Base-by-base conservation (phyloP, 371 early-diverging fungal species). In the Apophysomyces trapeziformis region DNA sequence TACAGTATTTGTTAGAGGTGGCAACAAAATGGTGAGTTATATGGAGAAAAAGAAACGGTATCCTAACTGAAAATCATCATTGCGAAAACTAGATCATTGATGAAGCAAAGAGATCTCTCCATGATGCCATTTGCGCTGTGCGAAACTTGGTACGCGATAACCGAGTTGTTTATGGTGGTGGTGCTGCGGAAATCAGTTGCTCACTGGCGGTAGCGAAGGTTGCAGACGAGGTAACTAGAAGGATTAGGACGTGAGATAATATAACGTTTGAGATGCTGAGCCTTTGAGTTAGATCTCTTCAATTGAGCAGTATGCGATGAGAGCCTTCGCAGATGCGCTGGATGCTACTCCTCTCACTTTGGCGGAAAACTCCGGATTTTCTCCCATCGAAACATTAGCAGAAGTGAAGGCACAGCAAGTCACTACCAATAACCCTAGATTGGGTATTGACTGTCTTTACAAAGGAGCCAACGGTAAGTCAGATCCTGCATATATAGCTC, bases 161-260 rank as follows among this genome's bases (percentile, higher is more conserved):
- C 85, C 93, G 95, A 65, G 94, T 99, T 46, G 98, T 99, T 7
- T 99, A 99, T 79, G 99, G 99, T 65, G 99, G 99, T 67, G 99
- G 99, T 61, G 94, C 96, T 44, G 94, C 96, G 56, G 99, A 99
- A 80, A 94, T 99, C 70, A 86, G 94, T 68, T 93, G 94, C 79
- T 90, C 98, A 38, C 80, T 98, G 57, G 96, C 93, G 26, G 94
- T 98, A 37, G 85, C 92, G 50, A 87, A 90, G 70, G 96, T 91
- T 45, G 98, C 98, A 14, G 97, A 97, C 77, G 86, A 89, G 76
- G 75, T 86, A 56, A 57, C 18, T 37, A 50, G 43, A 32, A 26
- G 32, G 32, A 26, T 26, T 26, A 3, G 32, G 2, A 26, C 32
- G 1, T 26, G 32, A 26, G 2, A 26, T 26, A 26, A 26, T 26